These are phyloP conservation scores for Monilinia fructicola DNA, from an alignment of 2,329 filamentous ascomycete genomes.

Conservation along the genomic window DNA sequence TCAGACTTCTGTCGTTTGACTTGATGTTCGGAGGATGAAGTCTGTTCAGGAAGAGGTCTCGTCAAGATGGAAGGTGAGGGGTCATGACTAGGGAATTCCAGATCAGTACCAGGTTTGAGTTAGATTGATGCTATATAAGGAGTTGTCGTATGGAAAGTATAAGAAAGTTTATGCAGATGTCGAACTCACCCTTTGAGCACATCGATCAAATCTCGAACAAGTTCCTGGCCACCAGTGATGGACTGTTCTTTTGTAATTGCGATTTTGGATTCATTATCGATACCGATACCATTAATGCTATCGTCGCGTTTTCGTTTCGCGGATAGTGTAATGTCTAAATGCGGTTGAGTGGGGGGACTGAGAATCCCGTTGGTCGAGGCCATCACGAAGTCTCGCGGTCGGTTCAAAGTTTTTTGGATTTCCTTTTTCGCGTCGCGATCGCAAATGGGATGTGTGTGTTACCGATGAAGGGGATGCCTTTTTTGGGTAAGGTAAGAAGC, in stretches of 20 bases:
- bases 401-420: conserved; percentile 20
- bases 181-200: conserved; percentile 47
- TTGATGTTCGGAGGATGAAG: conserved; percentile 52
- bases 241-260: conserved; percentile 25
- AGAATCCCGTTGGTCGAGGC: conserved; percentile 45
- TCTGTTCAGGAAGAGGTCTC: conserved; percentile 49
- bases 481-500: conserved; percentile 8
- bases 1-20: conserved; percentile 61
- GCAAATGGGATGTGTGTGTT: conserved; percentile 24
- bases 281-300: conserved; percentile 41
- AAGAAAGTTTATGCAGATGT: background rate
- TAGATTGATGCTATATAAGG: conserved; percentile 18
- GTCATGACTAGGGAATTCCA: conserved; percentile 51
- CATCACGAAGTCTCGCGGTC: conserved; percentile 34
- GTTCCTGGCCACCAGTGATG: conserved; percentile 40
- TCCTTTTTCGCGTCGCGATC: conserved; percentile 31
- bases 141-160: conserved; percentile 15
- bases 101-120: conserved; percentile 26
- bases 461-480: conserved; percentile 18
- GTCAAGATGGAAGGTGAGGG: conserved; percentile 55
- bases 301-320: conserved; percentile 61
- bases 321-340: conserved; percentile 40
- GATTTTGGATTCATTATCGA: conserved; percentile 28
- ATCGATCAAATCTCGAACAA: conserved; percentile 46
- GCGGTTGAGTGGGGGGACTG: conserved; percentile 41